phyloP scores from a whole-genome alignment of 169 alveolate genomes.

The Pseudocohnilembus persalinus region DNA sequence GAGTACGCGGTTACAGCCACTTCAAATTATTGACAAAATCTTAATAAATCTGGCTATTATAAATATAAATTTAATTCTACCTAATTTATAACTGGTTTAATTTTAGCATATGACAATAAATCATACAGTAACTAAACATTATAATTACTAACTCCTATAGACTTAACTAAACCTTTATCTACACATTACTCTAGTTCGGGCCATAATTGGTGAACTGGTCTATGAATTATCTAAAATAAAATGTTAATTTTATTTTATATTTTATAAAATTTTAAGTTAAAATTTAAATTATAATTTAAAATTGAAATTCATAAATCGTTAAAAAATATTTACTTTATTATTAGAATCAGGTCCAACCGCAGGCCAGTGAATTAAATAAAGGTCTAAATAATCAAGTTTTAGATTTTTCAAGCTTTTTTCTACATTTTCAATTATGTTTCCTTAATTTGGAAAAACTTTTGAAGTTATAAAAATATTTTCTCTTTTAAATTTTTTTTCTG shows the following conservation, averaged over 20 bases:
- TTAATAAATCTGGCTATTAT: slow-evolving; percentile 38
- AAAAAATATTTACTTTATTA: too few relatives aligned
- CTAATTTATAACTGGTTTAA: slow-evolving; percentile 73
- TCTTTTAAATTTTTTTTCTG: slow-evolving; percentile 64
- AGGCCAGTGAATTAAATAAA: slow-evolving; percentile 79
- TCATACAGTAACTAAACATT: slow-evolving; percentile 47
- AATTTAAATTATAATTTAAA: slow-evolving; percentile 29
- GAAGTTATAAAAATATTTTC: slow-evolving; percentile 75
- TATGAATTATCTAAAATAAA: slow-evolving; percentile 32
- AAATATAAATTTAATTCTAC: slow-evolving; percentile 70
- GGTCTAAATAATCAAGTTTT: slow-evolving; percentile 59
- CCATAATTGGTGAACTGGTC: slow-evolving; percentile 63
- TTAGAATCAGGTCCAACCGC: slow-evolving; percentile 29
- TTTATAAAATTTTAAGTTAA: too few relatives aligned
- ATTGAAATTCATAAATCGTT: too few relatives aligned
- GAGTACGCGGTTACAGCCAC: slow-evolving; percentile 49
- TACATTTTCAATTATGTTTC: slow-evolving; percentile 54
- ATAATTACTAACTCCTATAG: slow-evolving; percentile 75
- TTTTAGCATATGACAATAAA: slow-evolving; percentile 58
- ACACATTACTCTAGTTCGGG: slow-evolving; percentile 57
- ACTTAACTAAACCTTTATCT: slow-evolving; percentile 59
- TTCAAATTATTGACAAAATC: slow-evolving; percentile 47
- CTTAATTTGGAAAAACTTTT: slow-evolving; percentile 55
- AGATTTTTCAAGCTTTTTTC: slow-evolving; percentile 46
- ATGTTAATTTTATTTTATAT: slow-evolving; percentile 20